A percentile compares a stretch with the other conserved stretches of the same genome.
Evolutionary conservation across 306 rosid species (phyloP).

Genomic region (Dicorynia guianensis): DNA sequence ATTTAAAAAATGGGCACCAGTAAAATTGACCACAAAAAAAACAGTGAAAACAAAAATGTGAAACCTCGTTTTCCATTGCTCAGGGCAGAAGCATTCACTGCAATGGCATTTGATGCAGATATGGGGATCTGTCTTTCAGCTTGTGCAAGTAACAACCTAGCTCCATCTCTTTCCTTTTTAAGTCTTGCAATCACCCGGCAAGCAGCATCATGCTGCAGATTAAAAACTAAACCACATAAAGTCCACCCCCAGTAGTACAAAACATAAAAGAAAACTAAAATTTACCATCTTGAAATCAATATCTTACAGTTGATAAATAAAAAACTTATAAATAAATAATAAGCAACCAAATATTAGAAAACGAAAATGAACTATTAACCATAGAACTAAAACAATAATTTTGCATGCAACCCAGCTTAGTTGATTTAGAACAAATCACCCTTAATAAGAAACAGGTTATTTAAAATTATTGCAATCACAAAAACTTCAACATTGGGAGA

Average conservation of each 20-base stretch:
- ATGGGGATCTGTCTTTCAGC: constrained; percentile 77
- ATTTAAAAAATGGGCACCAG: background rate
- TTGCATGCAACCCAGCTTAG: too few relatives aligned
- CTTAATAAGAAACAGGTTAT: background rate
- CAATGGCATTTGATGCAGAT: constrained; percentile 51
- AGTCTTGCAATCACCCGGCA: constrained; percentile 97
- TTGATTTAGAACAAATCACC: background rate
- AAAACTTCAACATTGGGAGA: background rate
- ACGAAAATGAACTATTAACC: background rate
- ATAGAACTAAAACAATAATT: too few relatives aligned
- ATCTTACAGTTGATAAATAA: background rate
- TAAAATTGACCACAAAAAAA: background rate
- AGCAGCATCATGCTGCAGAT: constrained; percentile 94
- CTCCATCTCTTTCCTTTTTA: constrained; percentile 89
- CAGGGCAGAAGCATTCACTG: constrained; percentile 55
- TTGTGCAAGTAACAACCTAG: constrained; percentile 85
- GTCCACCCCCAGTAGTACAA: background rate
- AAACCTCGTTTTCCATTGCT: constrained; percentile 92
- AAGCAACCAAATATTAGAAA: background rate
- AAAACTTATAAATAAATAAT: background rate
- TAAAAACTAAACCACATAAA: constrained; percentile 37
- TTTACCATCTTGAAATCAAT: background rate
- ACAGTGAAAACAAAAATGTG: constrained; percentile 4
- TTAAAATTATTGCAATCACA: background rate
- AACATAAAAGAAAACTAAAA: background rate